Evolutionary conservation across 352 stramenopile genomes (phyloP).

Genomic region (Phytophthora lateralis): DNA sequence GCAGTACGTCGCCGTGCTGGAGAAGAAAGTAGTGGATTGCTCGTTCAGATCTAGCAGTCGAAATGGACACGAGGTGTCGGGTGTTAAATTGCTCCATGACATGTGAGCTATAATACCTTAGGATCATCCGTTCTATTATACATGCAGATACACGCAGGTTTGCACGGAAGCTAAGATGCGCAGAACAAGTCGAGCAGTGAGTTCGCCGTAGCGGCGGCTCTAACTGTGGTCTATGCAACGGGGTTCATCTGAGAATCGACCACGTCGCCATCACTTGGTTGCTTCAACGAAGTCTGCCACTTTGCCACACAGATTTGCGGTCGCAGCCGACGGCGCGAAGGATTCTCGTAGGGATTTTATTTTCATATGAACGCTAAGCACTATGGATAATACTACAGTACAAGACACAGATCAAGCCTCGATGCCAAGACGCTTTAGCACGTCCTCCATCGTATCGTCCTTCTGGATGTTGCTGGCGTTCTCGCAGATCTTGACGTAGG

Average conservation of each 20-base stretch:
- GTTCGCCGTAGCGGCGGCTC: too few relatives aligned
- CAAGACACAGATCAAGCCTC: slow-evolving; percentile 13
- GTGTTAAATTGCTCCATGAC: neutral
- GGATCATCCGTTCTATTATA: too few relatives aligned
- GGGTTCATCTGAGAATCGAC: too few relatives aligned
- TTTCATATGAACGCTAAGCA: slow-evolving; percentile 11
- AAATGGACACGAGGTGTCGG: neutral
- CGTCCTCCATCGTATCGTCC: slow-evolving; percentile 51
- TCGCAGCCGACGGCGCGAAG: too few relatives aligned
- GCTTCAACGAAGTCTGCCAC: too few relatives aligned
- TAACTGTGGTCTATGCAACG: too few relatives aligned
- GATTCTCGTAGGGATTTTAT: slow-evolving; percentile 5
- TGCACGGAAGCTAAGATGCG: too few relatives aligned
- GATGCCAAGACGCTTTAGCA: slow-evolving; percentile 36
- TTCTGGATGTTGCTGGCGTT: slow-evolving; percentile 45
- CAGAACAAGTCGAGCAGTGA: too few relatives aligned
- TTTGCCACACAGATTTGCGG: too few relatives aligned
- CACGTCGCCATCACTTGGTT: too few relatives aligned
- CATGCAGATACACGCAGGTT: too few relatives aligned
- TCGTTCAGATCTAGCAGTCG: neutral
- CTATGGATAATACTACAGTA: slow-evolving; percentile 2
- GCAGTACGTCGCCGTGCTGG: slow-evolving; percentile 34
- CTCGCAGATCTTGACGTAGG: slow-evolving; percentile 65
- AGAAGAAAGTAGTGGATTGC: slow-evolving; percentile 34
- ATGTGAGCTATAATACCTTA: too few relatives aligned